phyloP scores from a whole-genome alignment of 208 protist species.

The Leishmania turanica region DNA sequence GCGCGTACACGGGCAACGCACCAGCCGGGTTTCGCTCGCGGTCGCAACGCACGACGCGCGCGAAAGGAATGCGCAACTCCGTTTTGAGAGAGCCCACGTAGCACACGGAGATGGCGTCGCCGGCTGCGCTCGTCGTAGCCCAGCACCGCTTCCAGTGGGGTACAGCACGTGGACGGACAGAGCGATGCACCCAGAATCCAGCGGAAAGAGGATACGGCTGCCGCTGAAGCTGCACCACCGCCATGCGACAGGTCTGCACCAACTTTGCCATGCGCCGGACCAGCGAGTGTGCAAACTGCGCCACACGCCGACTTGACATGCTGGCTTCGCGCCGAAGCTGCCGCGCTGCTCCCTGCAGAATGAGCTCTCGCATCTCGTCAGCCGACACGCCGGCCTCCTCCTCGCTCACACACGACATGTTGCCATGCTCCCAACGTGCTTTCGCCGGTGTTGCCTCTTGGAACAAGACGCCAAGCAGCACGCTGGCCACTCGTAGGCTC shows the following conservation, averaged over 20 bases:
- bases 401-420: neutral
- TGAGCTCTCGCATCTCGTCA: constrained; percentile 16
- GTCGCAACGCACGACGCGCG: constrained; percentile 24
- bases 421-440: neutral
- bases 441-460: neutral
- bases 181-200: constrained; percentile 70
- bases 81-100: constrained; percentile 22
- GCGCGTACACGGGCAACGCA: constrained; percentile 37
- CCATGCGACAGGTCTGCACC: constrained; percentile 12
- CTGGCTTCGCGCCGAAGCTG: neutral
- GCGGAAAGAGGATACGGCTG: constrained; percentile 19
- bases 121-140: constrained; percentile 27
- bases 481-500: neutral
- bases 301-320: neutral
- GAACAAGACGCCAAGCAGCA: constrained; percentile 16
- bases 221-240: constrained; percentile 23
- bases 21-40: constrained; percentile 20
- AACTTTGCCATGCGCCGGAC: constrained; percentile 22
- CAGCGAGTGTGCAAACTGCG: neutral
- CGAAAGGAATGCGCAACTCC: constrained; percentile 30
- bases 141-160: constrained; percentile 61
- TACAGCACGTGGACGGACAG: constrained; percentile 45
- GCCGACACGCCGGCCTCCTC: constrained; percentile 4
- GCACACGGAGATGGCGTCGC: constrained; percentile 30
- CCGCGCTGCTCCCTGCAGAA: constrained; percentile 2